phyloP scores from a whole-genome alignment of 1,284 basidiomycete genomes.

The Trichosporon inkin region DNA sequence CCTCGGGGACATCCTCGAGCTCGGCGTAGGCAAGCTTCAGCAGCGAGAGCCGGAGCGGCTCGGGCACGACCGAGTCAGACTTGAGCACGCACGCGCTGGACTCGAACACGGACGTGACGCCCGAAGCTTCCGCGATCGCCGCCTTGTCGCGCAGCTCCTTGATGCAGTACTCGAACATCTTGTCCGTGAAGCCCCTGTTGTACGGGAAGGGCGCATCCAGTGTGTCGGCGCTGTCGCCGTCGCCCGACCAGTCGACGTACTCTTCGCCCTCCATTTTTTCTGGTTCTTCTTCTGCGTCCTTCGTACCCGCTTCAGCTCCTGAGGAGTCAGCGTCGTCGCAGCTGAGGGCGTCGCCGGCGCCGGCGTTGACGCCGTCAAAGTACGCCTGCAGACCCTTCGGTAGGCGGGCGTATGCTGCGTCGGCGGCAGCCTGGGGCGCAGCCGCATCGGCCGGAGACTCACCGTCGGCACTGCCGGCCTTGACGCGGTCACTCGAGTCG shows the following conservation, averaged over 20 bases:
- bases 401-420: too few relatives aligned
- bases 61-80: neutral
- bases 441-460: too few relatives aligned
- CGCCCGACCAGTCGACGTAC: neutral
- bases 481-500: too few relatives aligned
- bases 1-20: conserved; percentile 5
- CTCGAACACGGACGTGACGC: conserved; percentile 7
- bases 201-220: neutral
- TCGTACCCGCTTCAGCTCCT: too few relatives aligned
- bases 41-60: neutral
- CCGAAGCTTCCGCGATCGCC: neutral
- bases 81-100: conserved; percentile 7
- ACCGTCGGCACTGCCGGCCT: too few relatives aligned
- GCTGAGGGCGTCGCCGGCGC: too few relatives aligned
- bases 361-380: too few relatives aligned
- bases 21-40: neutral
- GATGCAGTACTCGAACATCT: conserved; percentile 10
- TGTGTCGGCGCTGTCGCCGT: neutral
- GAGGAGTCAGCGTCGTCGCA: too few relatives aligned
- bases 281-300: too few relatives aligned
- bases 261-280: too few relatives aligned
- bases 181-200: conserved; percentile 10
- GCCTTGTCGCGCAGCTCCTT: conserved; percentile 14
- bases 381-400: too few relatives aligned
- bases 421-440: too few relatives aligned